These are phyloP conservation scores for Eimeria acervulina DNA, from an alignment of 169 alveolate species.

Conservation along the genomic window DNA sequence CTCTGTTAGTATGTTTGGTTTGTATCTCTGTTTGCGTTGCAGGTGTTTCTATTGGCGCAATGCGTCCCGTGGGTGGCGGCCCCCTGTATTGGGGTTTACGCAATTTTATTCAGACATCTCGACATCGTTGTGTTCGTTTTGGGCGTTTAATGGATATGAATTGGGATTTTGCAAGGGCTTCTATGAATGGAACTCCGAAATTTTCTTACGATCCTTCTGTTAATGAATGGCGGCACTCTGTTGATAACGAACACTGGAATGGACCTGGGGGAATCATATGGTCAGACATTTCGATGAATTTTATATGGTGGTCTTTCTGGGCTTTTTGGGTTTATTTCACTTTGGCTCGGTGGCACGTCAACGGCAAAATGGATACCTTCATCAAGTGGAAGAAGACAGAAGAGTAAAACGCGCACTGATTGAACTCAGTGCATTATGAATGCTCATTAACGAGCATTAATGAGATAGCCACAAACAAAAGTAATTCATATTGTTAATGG, in stretches of 20 bases:
- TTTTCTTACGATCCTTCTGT: slow-evolving; percentile 71
- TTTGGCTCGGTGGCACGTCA: slow-evolving; percentile 73
- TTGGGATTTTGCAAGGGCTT: slow-evolving; percentile 64
- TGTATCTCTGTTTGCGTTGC: too few species aligned
- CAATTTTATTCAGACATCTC: neutral
- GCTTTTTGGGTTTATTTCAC: slow-evolving; percentile 56
- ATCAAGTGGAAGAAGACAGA: slow-evolving; percentile 55
- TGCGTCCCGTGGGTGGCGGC: slow-evolving; percentile 61
- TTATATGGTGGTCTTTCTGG: slow-evolving; percentile 61
- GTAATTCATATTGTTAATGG: too few species aligned
- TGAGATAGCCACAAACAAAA: too few species aligned
- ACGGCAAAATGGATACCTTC: slow-evolving; percentile 74
- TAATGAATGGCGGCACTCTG: slow-evolving; percentile 34
- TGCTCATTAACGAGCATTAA: too few species aligned
- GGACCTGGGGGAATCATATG: slow-evolving; percentile 72
- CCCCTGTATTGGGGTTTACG: slow-evolving; percentile 75
- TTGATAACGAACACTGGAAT: slow-evolving; percentile 76
- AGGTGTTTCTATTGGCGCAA: too few species aligned
- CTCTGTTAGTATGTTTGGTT: too few species aligned
- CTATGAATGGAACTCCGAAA: slow-evolving; percentile 60
- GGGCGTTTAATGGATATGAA: slow-evolving; percentile 65
- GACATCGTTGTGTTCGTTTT: neutral
- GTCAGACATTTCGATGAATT: slow-evolving; percentile 19
- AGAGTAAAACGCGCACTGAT: neutral
- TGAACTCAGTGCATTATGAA: too few species aligned